Percentiles rank a stretch among this genome's conserved stretches.
Conservation (phyloP, 169 alveolate genomes). For the Neospora caninum region DNA sequence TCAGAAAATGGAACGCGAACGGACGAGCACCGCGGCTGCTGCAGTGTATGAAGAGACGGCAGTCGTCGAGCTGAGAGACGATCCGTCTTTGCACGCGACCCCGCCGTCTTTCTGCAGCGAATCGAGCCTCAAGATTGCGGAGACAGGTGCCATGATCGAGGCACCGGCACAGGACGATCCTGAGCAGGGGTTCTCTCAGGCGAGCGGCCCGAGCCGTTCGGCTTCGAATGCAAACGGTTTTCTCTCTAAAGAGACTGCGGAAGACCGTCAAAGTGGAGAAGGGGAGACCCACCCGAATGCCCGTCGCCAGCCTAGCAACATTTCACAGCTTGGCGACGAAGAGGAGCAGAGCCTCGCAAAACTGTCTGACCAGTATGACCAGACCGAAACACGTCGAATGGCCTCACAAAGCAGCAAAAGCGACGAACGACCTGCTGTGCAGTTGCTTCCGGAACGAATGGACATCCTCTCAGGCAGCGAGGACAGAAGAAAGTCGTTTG, state of each 20-base stretch:
- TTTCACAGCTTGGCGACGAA: neutral
- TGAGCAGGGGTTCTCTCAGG: neutral
- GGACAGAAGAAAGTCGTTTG: neutral
- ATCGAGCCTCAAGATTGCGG: neutral
- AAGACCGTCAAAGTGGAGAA: neutral
- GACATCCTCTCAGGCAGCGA: neutral
- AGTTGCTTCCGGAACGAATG: no score
- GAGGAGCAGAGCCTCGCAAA: neutral
- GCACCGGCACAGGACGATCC: neutral
- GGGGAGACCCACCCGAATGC: neutral
- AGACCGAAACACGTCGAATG: neutral
- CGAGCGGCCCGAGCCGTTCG: neutral
- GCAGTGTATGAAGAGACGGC: constrained; percentile 9
- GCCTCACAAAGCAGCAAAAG: neutral
- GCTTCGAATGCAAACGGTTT: neutral
- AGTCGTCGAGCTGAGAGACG: neutral
- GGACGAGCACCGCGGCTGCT: neutral
- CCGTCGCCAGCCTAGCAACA: no score
- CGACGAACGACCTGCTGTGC: neutral
- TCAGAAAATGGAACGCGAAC: neutral
- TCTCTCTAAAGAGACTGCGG: neutral
- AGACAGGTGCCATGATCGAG: neutral
- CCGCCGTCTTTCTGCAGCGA: neutral
- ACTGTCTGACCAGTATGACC: neutral
- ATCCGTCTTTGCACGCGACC: neutral